Base-by-base conservation (phyloP, 2,329 filamentous ascomycete species). In the Colletotrichum trifolii region DNA sequence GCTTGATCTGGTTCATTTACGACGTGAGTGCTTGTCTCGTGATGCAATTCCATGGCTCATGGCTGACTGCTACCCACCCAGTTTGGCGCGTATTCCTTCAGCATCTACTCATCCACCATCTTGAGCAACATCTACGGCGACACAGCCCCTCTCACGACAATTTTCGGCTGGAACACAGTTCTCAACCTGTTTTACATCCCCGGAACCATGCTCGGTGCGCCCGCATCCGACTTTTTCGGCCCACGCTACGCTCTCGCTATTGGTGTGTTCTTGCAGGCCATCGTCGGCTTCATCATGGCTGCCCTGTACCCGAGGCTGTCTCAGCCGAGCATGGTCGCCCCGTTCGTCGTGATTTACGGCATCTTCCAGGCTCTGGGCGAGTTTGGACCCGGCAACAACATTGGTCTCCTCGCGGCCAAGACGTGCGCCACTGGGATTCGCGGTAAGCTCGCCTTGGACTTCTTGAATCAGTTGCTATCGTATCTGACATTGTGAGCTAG, bases 181-280 rank as follows among this genome's bases (percentile, higher is more conserved):
- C 88, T 96, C 80, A 97, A 96, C 76, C 81, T 93, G 67, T 97
- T 97, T 77, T 96, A 96, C 77, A 85, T 97, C 53, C 94, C 93
- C 0, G 94, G 94, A 1, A 92, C 92, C 33, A 82, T 94, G 56
- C 77, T 91, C 4, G 94, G 94, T 17, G 91, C 92, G 0, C 91
- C 91, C 60, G 80, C 91, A 7, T 91, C 89, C 34, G 94, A 97
- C 77, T 88, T 85, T 79, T 80, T 96, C 54, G 94, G 94, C 0
- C 93, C 94, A 1, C 89, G 90, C 62, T 87, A 90, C 69, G 90
- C 91, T 1, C 83, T 97, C 0, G 87, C 87, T 2, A 76, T 89
- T 9, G 93, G 92, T 12, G 91, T 97, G 3, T 77, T 83, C 3
- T 74, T 88, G 0, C 94, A 97, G 75, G 91, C 89, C 3, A 73